A percentile compares a stretch with the other conserved stretches of the same genome.
phyloP scores from a whole-genome alignment of 1,139 yeast genomes.

The Lodderomyces parapsilosis region DNA sequence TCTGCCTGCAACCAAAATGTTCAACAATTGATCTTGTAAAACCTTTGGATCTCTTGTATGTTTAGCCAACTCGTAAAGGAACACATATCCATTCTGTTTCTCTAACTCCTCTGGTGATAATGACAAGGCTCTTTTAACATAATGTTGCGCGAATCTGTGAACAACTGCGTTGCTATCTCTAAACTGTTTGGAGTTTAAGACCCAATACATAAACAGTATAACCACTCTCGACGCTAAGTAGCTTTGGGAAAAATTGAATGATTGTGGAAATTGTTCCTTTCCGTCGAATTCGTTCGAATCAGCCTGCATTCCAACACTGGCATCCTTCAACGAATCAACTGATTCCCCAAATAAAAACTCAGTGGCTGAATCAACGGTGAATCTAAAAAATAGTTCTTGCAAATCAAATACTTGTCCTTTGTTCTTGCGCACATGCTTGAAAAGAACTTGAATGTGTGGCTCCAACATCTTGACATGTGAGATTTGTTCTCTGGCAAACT shows the following conservation, averaged over 20 bases:
- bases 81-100: slow-evolving; percentile 43
- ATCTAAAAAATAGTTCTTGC: slow-evolving; percentile 47
- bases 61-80: no score
- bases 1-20: no score
- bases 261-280: slow-evolving; percentile 39
- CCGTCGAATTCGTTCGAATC: slow-evolving; percentile 23
- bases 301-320: slow-evolving; percentile 18
- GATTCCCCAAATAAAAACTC: slow-evolving; percentile 61
- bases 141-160: slow-evolving; percentile 33
- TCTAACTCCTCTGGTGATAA: slow-evolving; percentile 32
- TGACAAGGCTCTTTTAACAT: slow-evolving; percentile 29
- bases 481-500: slow-evolving; percentile 57
- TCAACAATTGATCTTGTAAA: no score
- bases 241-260: slow-evolving; percentile 42
- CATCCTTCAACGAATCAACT: slow-evolving; percentile 38
- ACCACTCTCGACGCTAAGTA: slow-evolving; percentile 37
- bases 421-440: slow-evolving; percentile 28
- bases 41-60: no score
- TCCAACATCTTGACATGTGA: slow-evolving; percentile 49
- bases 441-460: slow-evolving; percentile 42
- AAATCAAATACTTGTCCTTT: slow-evolving; percentile 41
- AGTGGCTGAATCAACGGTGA: slow-evolving; percentile 59
- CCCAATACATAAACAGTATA: slow-evolving; percentile 33
- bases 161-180: slow-evolving; percentile 26
- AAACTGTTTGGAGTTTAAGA: slow-evolving; percentile 33